These are phyloP conservation scores for Plasmodium vivax DNA, from an alignment of 169 alveolate genomes.

Conservation along the genomic window DNA sequence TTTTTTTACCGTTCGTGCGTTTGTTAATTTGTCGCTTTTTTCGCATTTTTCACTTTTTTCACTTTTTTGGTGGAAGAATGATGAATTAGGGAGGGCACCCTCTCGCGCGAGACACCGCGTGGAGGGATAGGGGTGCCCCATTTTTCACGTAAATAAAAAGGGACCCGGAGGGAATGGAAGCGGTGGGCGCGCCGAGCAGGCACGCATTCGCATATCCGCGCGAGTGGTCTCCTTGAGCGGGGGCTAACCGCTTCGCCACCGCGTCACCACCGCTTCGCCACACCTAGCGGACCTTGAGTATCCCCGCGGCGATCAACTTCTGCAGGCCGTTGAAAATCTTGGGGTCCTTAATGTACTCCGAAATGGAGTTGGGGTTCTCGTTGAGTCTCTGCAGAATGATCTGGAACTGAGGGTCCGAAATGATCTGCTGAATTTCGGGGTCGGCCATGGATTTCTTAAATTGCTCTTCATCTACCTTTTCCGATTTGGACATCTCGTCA, in stretches of 20 bases:
- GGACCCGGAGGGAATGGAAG: neutral
- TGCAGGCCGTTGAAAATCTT: slow-evolving; percentile 93
- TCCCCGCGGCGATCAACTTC: slow-evolving; percentile 98
- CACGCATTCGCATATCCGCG: neutral
- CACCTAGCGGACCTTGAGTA: slow-evolving; percentile 88
- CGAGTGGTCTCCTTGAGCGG: neutral
- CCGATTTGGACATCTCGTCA: slow-evolving; percentile 88
- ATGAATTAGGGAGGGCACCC: neutral
- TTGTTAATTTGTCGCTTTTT: neutral
- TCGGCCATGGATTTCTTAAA: slow-evolving; percentile 92
- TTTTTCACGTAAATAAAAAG: neutral
- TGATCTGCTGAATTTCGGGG: slow-evolving; percentile 97
- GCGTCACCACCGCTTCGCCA: no score
- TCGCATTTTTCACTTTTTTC: neutral
- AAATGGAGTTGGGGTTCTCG: slow-evolving; percentile 89
- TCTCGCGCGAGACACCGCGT: neutral
- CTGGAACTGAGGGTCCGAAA: slow-evolving; percentile 96
- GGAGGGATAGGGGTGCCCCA: neutral
- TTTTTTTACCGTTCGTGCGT: neutral
- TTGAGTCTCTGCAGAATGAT: slow-evolving; percentile 88
- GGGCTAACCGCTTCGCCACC: neutral
- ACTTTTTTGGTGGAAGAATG: neutral
- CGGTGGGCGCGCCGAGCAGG: neutral
- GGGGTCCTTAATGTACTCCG: slow-evolving; percentile 94
- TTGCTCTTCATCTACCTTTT: slow-evolving; percentile 91